Evolutionary conservation across 352 stramenopile species (phyloP).

Genomic region (Pilasporangium apinafurcum): DNA sequence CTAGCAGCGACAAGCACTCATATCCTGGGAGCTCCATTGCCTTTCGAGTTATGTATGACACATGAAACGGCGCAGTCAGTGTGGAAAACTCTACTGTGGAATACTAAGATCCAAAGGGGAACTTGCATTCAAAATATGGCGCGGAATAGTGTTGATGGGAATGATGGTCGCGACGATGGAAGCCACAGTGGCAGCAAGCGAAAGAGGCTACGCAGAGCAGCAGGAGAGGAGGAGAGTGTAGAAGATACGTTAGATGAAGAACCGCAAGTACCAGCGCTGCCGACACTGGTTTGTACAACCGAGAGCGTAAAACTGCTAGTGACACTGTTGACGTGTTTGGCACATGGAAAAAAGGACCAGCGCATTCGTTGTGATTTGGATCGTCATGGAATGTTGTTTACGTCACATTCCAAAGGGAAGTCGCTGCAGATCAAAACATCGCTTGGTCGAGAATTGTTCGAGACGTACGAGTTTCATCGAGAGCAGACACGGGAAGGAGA

Average conservation of each 20-base stretch:
- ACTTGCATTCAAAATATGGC: no score
- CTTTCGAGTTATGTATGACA: conserved; percentile 1
- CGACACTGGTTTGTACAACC: conserved; percentile 39
- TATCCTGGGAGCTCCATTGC: conserved; percentile 25
- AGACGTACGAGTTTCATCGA: conserved; percentile 41
- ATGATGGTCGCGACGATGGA: background rate
- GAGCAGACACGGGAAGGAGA: conserved; percentile 1
- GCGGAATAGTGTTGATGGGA: background rate
- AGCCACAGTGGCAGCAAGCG: background rate
- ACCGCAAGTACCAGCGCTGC: conserved; percentile 3
- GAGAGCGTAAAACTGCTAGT: conserved; percentile 77
- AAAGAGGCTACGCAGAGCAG: background rate
- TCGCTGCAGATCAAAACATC: conserved; percentile 86
- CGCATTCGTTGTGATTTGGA: conserved; percentile 78
- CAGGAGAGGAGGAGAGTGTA: background rate
- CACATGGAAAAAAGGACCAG: conserved; percentile 64
- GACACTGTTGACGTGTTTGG: conserved; percentile 59
- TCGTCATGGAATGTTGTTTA: conserved; percentile 56
- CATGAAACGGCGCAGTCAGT: conserved; percentile 3
- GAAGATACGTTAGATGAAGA: background rate
- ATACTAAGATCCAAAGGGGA: no score
- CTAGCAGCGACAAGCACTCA: conserved; percentile 34
- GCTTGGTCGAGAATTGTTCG: conserved; percentile 67
- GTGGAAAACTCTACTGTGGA: no score
- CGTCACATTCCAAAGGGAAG: conserved; percentile 76